phyloP scores from a whole-genome alignment of 805 yeast genomes.

The Candida boleticola region DNA sequence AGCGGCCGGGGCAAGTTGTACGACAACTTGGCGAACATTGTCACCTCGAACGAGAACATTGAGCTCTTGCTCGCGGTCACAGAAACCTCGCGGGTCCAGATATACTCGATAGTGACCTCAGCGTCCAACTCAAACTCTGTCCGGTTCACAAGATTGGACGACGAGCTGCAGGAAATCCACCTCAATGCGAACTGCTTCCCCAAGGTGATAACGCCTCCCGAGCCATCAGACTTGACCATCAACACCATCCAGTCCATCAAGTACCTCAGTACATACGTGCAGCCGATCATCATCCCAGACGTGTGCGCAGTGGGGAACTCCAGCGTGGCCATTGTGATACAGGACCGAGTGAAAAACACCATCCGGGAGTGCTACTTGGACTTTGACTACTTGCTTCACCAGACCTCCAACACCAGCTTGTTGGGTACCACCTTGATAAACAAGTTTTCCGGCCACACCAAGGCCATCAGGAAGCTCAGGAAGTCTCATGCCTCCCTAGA shows the following conservation, averaged over 20 bases:
- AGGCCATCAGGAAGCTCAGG: slow-evolving; percentile 65
- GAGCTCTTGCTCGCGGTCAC: slow-evolving; percentile 1
- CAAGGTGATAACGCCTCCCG: background rate
- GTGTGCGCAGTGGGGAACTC: background rate
- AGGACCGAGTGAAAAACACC: slow-evolving; percentile 37
- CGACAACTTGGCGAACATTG: background rate
- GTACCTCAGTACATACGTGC: background rate
- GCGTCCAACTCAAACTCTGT: background rate
- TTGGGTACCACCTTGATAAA: slow-evolving; percentile 24
- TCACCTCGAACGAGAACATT: background rate
- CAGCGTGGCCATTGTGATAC: slow-evolving; percentile 26
- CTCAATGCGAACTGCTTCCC: slow-evolving; percentile 2
- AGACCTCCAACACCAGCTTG: slow-evolving; percentile 1
- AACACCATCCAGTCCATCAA: background rate
- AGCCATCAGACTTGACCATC: background rate
- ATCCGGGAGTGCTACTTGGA: slow-evolving; percentile 24
- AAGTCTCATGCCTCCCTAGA: slow-evolving; percentile 48
- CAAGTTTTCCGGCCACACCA: slow-evolving; percentile 82
- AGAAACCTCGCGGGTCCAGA: background rate
- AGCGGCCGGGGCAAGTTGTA: background rate
- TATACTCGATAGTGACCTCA: background rate
- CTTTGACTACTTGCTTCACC: slow-evolving; percentile 8
- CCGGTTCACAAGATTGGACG: slow-evolving; percentile 1
- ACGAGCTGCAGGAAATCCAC: background rate
- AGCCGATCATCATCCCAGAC: slow-evolving; percentile 5